These are phyloP conservation scores for Boletus tomentosulus DNA, from an alignment of 768 basidiomycete species.

Conservation along the genomic window DNA sequence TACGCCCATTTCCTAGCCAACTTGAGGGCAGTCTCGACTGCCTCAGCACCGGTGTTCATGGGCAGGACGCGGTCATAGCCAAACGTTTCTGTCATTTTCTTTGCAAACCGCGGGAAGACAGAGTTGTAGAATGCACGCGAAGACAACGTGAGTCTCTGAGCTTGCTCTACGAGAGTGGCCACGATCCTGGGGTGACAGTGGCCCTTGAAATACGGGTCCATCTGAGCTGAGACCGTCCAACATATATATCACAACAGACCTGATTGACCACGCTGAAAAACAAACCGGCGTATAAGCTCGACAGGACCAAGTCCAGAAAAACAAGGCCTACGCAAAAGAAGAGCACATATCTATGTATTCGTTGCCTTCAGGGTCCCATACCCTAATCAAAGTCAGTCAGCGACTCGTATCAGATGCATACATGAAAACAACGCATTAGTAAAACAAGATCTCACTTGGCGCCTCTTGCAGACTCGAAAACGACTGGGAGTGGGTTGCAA, in stretches of 20 bases:
- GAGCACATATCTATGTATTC: slow-evolving; percentile 98
- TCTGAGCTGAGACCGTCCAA: slow-evolving; percentile 13
- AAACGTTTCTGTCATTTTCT: slow-evolving; percentile 78
- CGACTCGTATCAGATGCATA: neutral
- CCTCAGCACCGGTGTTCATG: slow-evolving; percentile 99
- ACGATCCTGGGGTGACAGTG: slow-evolving; percentile 93
- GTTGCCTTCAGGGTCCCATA: slow-evolving; percentile 93
- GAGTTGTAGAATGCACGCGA: slow-evolving; percentile 97
- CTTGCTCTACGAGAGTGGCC: slow-evolving; percentile 74
- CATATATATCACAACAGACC: slow-evolving; percentile 35
- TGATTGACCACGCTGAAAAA: slow-evolving; percentile 77
- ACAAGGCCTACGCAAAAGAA: slow-evolving; percentile 82
- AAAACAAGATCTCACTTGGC: slow-evolving; percentile 68
- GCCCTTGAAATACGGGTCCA: slow-evolving; percentile 42
- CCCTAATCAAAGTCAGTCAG: slow-evolving; percentile 35
- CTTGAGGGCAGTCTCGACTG: slow-evolving; percentile 96
- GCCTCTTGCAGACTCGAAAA: slow-evolving; percentile 86
- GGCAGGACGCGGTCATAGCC: slow-evolving; percentile 95
- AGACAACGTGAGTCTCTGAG: slow-evolving; percentile 85
- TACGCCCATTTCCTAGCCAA: slow-evolving; percentile 98
- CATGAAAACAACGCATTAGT: slow-evolving; percentile 16
- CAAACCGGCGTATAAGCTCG: slow-evolving; percentile 2
- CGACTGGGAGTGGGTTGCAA: slow-evolving; percentile 93
- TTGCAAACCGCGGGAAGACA: slow-evolving; percentile 85
- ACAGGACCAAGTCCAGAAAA: neutral